A percentile compares a stretch with the other conserved stretches of the same genome.
Evolutionary conservation across 257 asterid species (phyloP).

Genomic region (Anisodus acutangulus): DNA sequence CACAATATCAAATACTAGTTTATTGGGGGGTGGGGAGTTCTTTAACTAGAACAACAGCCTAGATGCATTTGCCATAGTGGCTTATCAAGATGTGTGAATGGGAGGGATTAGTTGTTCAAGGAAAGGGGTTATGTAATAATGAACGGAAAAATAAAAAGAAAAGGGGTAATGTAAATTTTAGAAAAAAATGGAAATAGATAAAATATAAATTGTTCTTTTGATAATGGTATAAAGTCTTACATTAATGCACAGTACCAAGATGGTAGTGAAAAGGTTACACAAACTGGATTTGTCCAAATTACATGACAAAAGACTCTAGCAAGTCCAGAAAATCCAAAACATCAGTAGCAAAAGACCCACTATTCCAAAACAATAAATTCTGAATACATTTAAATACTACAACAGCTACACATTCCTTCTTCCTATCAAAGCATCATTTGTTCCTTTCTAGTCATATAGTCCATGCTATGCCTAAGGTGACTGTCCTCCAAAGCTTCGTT

Average conservation of each 20-base stretch:
- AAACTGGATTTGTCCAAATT: background rate
- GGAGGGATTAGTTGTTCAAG: slow-evolving; percentile 18
- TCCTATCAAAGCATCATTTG: slow-evolving; percentile 2
- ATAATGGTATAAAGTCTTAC: background rate
- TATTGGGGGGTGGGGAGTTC: background rate
- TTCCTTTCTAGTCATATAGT: background rate
- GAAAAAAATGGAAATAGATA: background rate
- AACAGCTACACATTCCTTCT: background rate
- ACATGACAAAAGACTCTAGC: background rate
- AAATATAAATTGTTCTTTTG: background rate
- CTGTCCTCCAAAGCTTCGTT: background rate
- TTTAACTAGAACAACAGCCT: background rate
- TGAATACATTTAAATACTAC: background rate
- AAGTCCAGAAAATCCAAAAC: background rate
- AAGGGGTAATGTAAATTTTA: slow-evolving; percentile 3
- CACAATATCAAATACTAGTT: background rate
- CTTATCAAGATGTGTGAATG: background rate
- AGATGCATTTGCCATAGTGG: background rate
- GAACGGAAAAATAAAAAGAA: background rate
- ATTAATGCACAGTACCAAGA: too few species aligned
- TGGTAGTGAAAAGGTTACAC: background rate
- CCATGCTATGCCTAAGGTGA: slow-evolving; percentile 13
- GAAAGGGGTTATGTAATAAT: background rate
- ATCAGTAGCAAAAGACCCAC: background rate
- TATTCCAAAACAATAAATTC: background rate